Base-by-base conservation (phyloP, 208 protist genomes). In the Acanthamoeba triangularis region DNA sequence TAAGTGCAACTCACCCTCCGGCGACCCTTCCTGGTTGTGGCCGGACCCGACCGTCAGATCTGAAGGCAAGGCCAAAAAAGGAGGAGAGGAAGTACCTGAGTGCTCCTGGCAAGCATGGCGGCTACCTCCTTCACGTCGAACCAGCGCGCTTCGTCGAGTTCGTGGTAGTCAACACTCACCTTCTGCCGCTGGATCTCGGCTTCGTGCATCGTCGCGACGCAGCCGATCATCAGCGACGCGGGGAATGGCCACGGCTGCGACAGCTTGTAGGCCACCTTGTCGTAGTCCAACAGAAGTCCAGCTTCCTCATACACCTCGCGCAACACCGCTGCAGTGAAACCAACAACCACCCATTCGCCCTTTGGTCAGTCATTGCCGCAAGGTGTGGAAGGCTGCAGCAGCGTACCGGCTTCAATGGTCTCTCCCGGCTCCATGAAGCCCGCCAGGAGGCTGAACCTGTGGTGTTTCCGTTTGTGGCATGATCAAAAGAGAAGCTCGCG, bases 171-270 rank as follows among this genome's bases (percentile, higher is more conserved):
- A 2, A 82, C 74, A 23, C 10, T 82, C 35, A 82, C 74, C 35
- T 82, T 82, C 74, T 82, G 74, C 37, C 74, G 74, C 74, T 82
- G 74, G 16, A 82, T 82, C 37, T 82, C 74, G 74, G 74, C 74
- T 28, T 82, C 74, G 74, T 25, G 74, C 74, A 82, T 82, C 13
- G 74, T 82, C 1, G 74, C 74, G 16, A 82, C 41, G 37, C 74
- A 82, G 37, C 74, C 74, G 74, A 82, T 82, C 74, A 82, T 82
- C 74, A 82, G 18, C 14, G 74, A 82, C 16, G 74, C 5, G 35
- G 74, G 74, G 74, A 82, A 82, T 11, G 74, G 74, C 74, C 74
- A 82, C 37, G 74, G 74, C 74, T 82, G 74, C 74, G 74, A 82
- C 74, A 82, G 41, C 74, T 82, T 82, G 37, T 82, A 82, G 37